These are phyloP conservation scores for Gautieria morchelliformis DNA, from an alignment of 768 basidiomycete genomes.

Conservation along the genomic window DNA sequence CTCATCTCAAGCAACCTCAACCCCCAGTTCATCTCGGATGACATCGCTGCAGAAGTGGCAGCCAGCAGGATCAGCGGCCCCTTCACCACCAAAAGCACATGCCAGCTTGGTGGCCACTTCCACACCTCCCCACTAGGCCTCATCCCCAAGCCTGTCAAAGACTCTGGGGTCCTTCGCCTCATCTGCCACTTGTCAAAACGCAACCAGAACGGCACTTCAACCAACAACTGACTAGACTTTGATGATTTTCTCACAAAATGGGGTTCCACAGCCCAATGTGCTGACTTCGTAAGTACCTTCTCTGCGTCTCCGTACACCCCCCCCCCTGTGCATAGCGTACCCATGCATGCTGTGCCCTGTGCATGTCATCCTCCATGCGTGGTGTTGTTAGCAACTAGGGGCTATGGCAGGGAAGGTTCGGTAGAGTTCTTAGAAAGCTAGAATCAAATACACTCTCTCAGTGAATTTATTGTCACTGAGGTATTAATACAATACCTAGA, in stretches of 20 bases:
- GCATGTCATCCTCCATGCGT: too few species aligned
- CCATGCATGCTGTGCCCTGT: too few species aligned
- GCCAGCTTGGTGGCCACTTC: neutral
- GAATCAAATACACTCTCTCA: too few species aligned
- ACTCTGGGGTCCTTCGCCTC: neutral
- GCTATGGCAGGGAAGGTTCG: too few species aligned
- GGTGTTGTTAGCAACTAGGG: too few species aligned
- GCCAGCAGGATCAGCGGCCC: constrained; percentile 7
- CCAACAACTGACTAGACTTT: neutral
- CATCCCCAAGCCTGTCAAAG: neutral
- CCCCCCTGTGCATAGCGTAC: too few species aligned
- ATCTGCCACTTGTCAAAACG: neutral
- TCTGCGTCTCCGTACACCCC: too few species aligned
- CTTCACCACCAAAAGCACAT: constrained; percentile 2
- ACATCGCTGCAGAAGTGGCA: constrained; percentile 4
- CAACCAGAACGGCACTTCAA: neutral
- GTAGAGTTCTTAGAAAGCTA: too few species aligned
- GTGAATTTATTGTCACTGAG: too few species aligned
- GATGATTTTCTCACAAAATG: neutral
- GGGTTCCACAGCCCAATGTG: neutral
- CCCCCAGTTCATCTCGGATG: constrained; percentile 8
- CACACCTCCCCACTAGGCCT: neutral
- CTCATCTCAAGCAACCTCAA: constrained; percentile 15
- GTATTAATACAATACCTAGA: too few species aligned
- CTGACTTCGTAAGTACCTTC: neutral